A percentile compares a stretch with the other conserved stretches of the same genome.
These are phyloP conservation scores for Populus deltoides DNA, from an alignment of 345 rosid genomes.

Conservation along the genomic window DNA sequence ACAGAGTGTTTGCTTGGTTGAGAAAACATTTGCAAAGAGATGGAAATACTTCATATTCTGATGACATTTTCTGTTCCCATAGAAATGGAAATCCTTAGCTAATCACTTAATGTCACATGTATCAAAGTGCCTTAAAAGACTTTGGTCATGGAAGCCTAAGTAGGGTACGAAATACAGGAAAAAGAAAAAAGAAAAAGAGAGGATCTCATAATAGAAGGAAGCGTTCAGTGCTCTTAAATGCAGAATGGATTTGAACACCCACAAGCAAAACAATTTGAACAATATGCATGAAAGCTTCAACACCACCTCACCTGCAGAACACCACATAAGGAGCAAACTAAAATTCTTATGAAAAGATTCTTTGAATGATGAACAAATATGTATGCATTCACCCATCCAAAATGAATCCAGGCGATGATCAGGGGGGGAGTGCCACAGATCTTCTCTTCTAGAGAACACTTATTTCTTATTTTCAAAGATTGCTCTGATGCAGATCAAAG, in stretches of 20 bases:
- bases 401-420: neutral
- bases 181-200: neutral
- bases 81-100: neutral
- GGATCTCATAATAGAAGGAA: neutral
- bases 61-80: neutral
- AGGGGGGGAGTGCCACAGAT: neutral
- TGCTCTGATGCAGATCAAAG: constrained; percentile 1
- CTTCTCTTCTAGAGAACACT: neutral
- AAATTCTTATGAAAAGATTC: neutral
- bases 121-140: neutral
- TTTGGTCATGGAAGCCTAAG: neutral
- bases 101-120: neutral
- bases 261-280: neutral
- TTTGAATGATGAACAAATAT: neutral
- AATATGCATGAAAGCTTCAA: neutral
- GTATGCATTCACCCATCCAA: neutral
- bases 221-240: neutral
- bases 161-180: neutral
- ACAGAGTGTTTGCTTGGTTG: neutral
- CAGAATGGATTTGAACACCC: neutral
- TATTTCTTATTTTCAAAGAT: neutral
- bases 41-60: neutral
- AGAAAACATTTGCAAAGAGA: neutral
- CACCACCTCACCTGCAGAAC: neutral
- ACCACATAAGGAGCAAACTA: neutral